These are phyloP conservation scores for Lasiodiplodia sp. DNA, from an alignment of 2,329 filamentous ascomycete species.

Conservation along the genomic window DNA sequence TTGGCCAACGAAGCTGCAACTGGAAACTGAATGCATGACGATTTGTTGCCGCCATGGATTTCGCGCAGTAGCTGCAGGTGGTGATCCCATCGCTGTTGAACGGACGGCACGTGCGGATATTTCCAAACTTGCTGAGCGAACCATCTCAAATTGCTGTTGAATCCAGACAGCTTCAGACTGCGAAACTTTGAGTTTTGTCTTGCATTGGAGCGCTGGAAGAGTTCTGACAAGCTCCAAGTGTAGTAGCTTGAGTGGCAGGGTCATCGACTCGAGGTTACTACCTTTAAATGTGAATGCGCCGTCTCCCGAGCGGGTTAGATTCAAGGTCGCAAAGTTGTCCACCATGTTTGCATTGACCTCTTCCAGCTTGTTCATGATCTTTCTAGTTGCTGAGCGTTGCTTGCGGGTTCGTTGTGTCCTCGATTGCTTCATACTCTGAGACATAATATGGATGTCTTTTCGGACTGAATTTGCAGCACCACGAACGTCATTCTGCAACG, in stretches of 20 bases:
- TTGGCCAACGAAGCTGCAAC: not conserved
- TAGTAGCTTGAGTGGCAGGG: not conserved
- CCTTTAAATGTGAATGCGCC: conserved; percentile 1
- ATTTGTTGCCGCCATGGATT: not conserved
- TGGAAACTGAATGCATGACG: not conserved
- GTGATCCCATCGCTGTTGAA: not conserved
- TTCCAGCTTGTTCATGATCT: not conserved
- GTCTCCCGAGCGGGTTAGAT: not conserved
- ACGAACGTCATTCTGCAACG: not conserved
- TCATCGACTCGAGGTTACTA: not conserved
- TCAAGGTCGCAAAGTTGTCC: not conserved
- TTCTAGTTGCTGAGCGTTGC: not conserved
- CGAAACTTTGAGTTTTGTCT: not conserved
- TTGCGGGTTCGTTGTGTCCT: not conserved
- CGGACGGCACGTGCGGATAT: not conserved
- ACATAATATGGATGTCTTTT: not conserved
- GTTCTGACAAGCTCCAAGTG: conserved; percentile 3
- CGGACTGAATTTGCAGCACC: not conserved
- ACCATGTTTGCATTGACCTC: not conserved
- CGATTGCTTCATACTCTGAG: not conserved
- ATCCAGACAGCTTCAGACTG: conserved; percentile 5
- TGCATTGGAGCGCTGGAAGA: not conserved
- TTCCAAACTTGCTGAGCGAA: conserved; percentile 1
- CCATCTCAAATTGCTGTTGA: conserved; percentile 1
- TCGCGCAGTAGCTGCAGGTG: not conserved